phyloP scores from a whole-genome alignment of 345 rosid genomes.

The Ceriops decandra region DNA sequence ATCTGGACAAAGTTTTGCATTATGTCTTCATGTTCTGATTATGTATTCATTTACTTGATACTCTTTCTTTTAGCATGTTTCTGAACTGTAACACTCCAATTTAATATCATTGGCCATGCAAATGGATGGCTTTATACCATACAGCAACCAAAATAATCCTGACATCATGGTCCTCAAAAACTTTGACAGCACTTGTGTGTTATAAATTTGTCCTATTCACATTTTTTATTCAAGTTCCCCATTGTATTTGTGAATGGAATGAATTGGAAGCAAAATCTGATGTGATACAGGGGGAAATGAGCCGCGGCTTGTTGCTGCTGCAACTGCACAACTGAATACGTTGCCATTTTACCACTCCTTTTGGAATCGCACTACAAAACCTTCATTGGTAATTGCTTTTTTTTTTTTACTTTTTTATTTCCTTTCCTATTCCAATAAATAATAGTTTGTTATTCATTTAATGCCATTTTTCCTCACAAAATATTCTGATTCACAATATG shows the following conservation, averaged over 20 bases:
- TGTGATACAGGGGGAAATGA: constrained; percentile 77
- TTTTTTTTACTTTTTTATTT: not conserved
- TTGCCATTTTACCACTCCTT: constrained; percentile 97
- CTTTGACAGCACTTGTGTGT: no score
- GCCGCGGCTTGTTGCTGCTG: constrained; percentile 84
- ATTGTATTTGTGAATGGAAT: not conserved
- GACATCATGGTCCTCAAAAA: no score
- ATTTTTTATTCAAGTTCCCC: not conserved
- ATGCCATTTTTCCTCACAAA: not conserved
- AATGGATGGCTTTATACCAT: no score
- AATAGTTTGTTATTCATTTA: not conserved
- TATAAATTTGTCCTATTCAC: not conserved
- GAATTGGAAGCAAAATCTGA: constrained; percentile 3
- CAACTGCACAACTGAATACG: constrained; percentile 59
- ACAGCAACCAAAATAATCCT: no score
- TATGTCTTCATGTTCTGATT: no score
- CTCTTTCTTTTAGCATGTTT: no score
- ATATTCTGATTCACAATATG: not conserved
- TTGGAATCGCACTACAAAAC: constrained; percentile 95
- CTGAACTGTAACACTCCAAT: no score
- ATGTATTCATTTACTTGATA: no score
- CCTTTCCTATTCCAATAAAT: not conserved
- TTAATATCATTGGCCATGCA: no score
- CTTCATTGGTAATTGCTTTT: constrained; percentile 62
- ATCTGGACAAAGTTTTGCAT: no score